Conservation (phyloP, 192 early-diverging fungal genomes). For the Paraglomus occultum region DNA sequence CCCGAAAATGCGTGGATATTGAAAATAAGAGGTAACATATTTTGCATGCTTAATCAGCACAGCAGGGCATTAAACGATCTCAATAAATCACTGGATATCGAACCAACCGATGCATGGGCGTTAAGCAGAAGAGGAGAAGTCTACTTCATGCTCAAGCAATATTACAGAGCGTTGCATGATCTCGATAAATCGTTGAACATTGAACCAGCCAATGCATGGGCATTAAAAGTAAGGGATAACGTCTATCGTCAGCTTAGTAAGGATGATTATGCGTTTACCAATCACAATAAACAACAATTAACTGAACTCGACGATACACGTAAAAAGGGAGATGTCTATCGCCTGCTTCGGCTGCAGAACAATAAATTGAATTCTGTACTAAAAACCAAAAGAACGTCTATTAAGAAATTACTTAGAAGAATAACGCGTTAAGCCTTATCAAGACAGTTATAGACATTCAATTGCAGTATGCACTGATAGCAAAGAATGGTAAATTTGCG, state of each 20-base stretch:
- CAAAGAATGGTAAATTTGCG: too few species aligned
- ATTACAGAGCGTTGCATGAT: constrained; percentile 15
- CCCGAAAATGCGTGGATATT: background rate
- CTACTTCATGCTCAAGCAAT: background rate
- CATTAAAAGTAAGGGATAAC: constrained; percentile 1
- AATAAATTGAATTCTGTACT: too few species aligned
- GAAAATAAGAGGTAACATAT: background rate
- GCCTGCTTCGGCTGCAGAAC: too few species aligned
- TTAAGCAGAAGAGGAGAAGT: constrained; percentile 12
- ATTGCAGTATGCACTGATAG: too few species aligned
- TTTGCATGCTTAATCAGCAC: background rate
- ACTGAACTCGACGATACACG: constrained; percentile 8
- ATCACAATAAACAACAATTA: constrained; percentile 14
- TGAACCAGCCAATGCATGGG: constrained; percentile 8
- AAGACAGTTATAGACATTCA: too few species aligned
- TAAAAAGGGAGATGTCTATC: too few species aligned
- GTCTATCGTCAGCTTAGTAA: constrained; percentile 7
- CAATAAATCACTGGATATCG: background rate
- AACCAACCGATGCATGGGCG: background rate
- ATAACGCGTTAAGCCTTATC: too few species aligned
- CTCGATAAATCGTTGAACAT: constrained; percentile 11
- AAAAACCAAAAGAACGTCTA: too few species aligned
- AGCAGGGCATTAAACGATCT: background rate
- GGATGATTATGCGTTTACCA: background rate
- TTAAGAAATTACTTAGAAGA: too few species aligned